Evolutionary conservation across 2,329 filamentous ascomycete species (phyloP), one percentile per base, ranked within the genome.

Genomic region (Cercospora zeae-maydis): DNA sequence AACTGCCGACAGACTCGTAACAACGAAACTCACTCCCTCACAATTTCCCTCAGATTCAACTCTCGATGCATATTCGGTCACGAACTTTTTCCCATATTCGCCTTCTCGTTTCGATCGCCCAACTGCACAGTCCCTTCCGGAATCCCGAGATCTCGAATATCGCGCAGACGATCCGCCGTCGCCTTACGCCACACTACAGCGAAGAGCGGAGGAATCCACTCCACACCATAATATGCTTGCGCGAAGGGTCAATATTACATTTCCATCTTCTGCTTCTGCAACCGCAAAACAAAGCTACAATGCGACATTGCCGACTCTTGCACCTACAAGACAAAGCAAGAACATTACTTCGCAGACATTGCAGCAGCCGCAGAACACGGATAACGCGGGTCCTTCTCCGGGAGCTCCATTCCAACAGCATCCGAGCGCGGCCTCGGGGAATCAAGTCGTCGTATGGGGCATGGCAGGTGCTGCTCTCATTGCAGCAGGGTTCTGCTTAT

Each of bases 261-360:
- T 8, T 1, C 42, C 42, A 49, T 24, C 42, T 49, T 14, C 42
- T 27, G 6, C 24, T 49, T 49, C 42, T 21, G 27, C 42, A 49
- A 7, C 42, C 24, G 24, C 21, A 8, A 21, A 27, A 27, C 42
- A 49, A 24, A 27, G 8, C 24, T 27, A 21, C n/a, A 60, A 63
- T 30, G 42, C 11, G 9, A 63, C 61, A n/a, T 30, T 51, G 3
- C 57, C 51, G 9, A 33, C 47, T 30, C 42, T 58, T 36, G 53
- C 58, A n/a, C 54, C 62, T 3, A 49, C 62, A 24, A 47, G 58
- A 47, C 58, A 61, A 47, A 59, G 37, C 6, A 56, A 37, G 14
- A 64, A 54, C 24, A 27, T 4, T 19, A 49, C 42, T 30, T 21
- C 13, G 13, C 24, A 24, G 11, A 49, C 42, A n/a, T 27, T 19